Conservation (phyloP, 1,284 basidiomycete genomes). For the Ceratobasidium sp. region DNA sequence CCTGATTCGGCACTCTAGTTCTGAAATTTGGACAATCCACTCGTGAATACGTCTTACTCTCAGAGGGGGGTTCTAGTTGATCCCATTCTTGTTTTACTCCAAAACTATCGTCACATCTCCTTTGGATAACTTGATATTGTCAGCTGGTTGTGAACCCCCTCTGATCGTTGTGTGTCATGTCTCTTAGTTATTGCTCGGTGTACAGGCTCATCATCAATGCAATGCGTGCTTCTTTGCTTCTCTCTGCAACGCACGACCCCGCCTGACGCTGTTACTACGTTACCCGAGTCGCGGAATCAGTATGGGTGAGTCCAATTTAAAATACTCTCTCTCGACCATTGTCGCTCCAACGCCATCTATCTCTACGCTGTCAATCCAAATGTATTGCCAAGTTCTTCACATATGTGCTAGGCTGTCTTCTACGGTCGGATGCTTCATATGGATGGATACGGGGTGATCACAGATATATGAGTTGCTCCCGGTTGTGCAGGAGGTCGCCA, state of each 20-base stretch:
- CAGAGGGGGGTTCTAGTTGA: conserved; percentile 67
- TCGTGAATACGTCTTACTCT: conserved; percentile 87
- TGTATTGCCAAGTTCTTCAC: not conserved
- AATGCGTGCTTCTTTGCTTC: not conserved
- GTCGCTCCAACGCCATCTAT: not conserved
- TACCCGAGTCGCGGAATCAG: not conserved
- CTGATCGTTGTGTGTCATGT: not conserved
- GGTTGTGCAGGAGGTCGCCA: too few species aligned
- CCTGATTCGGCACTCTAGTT: conserved; percentile 59
- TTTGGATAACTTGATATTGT: not conserved
- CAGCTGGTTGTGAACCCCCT: too few species aligned
- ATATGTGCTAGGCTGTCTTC: not conserved
- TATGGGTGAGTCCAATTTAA: not conserved
- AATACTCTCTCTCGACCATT: not conserved
- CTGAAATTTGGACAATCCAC: conserved; percentile 90
- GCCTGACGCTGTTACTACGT: not conserved
- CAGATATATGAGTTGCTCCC: conserved; percentile 2
- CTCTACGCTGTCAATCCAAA: not conserved
- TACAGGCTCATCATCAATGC: not conserved
- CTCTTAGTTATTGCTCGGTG: not conserved
- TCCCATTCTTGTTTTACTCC: not conserved
- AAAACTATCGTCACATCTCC: not conserved
- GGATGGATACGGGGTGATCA: conserved; percentile 22
- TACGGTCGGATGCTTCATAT: not conserved
- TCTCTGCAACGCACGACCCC: not conserved